These are phyloP conservation scores for Sphaerulina populicola DNA, from an alignment of 2,329 filamentous ascomycete species.

Conservation along the genomic window DNA sequence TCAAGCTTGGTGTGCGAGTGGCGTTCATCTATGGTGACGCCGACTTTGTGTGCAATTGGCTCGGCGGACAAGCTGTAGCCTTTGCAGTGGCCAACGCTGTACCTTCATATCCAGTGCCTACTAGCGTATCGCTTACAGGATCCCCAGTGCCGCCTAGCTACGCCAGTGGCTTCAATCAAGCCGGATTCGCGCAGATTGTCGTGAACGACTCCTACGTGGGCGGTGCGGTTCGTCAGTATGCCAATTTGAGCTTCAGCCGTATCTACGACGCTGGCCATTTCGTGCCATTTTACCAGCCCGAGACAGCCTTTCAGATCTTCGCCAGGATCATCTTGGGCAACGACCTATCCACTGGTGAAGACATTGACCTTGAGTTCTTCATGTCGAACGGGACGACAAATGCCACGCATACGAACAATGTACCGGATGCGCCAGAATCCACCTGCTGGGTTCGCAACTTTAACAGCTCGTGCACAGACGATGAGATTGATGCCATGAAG, in stretches of 20 bases:
- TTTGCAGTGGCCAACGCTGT: slow-evolving; percentile 21
- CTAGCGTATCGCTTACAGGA: slow-evolving; percentile 7
- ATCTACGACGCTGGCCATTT: slow-evolving; percentile 49
- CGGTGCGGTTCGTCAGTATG: slow-evolving; percentile 66
- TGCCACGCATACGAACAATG: slow-evolving; percentile 48
- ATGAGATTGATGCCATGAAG: slow-evolving; percentile 43
- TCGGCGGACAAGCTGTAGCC: slow-evolving; percentile 42
- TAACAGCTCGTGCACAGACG: slow-evolving; percentile 45
- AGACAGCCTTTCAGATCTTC: slow-evolving; percentile 48
- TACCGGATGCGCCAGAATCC: slow-evolving; percentile 36
- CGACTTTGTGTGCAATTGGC: slow-evolving; percentile 50
- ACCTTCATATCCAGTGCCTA: slow-evolving; percentile 15
- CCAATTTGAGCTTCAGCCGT: slow-evolving; percentile 51
- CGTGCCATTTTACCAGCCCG: slow-evolving; percentile 45
- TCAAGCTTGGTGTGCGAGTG: slow-evolving; percentile 45
- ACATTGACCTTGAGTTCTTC: slow-evolving; percentile 37
- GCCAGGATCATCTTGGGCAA: slow-evolving; percentile 44
- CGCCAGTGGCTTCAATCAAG: slow-evolving; percentile 49
- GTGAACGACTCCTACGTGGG: slow-evolving; percentile 61
- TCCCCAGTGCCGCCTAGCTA: slow-evolving; percentile 34
- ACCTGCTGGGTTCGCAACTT: slow-evolving; percentile 56
- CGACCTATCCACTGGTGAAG: slow-evolving; percentile 44
- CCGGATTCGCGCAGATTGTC: slow-evolving; percentile 65
- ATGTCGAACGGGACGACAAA: slow-evolving; percentile 50
- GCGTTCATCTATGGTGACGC: slow-evolving; percentile 59